These are phyloP conservation scores for Symbiodinium natans DNA, from an alignment of 73 alveolate genomes.

Conservation along the genomic window DNA sequence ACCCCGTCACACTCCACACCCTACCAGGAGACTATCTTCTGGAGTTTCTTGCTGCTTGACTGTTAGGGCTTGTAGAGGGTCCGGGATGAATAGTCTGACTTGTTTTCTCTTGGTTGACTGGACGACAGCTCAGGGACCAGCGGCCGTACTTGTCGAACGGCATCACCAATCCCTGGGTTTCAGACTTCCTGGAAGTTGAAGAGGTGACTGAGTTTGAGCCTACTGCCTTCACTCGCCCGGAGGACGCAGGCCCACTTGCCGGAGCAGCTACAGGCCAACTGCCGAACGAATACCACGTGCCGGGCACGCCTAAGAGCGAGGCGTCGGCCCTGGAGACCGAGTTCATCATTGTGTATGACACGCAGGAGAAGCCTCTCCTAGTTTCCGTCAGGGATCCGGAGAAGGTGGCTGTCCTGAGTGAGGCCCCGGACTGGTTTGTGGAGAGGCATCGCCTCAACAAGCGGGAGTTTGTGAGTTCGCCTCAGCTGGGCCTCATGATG, in stretches of 20 bases:
- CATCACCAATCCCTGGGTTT: background rate
- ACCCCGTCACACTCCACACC: background rate
- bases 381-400: background rate
- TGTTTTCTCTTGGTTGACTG: no score
- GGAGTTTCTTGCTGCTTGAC: background rate
- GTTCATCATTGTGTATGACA: background rate
- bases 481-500: background rate
- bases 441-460: background rate
- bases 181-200: background rate
- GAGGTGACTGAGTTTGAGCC: background rate
- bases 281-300: background rate
- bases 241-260: no score
- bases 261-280: background rate
- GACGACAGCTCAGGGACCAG: background rate
- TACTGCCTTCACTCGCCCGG: background rate
- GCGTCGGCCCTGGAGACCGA: background rate
- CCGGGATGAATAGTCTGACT: no score
- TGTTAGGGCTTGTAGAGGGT: no score
- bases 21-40: background rate
- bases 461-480: background rate
- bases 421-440: background rate
- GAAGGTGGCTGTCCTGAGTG: background rate
- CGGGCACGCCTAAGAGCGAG: background rate
- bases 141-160: background rate
- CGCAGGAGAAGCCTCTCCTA: background rate